Evolutionary conservation across 2,329 filamentous ascomycete species (phyloP).

Genomic region (Venturia nashicola): DNA sequence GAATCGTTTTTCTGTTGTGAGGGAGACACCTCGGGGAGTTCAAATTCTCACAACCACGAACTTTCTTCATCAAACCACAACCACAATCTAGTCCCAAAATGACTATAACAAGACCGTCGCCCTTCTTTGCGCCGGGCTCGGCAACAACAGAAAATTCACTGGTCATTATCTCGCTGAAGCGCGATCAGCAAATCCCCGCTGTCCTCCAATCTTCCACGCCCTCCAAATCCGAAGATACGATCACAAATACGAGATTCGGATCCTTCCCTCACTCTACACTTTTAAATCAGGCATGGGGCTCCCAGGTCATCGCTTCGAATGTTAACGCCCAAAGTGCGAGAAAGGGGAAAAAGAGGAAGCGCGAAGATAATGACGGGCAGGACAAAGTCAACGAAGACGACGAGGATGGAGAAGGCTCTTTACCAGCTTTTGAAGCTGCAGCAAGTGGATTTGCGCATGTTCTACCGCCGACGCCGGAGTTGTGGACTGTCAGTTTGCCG

Average conservation of each 20-base stretch:
- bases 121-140: slow-evolving; percentile 63
- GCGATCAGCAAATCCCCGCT: slow-evolving; percentile 71
- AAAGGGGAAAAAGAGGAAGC: slow-evolving; percentile 34
- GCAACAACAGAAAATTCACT: slow-evolving; percentile 53
- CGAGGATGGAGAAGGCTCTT: slow-evolving; percentile 21
- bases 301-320: slow-evolving; percentile 76
- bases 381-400: slow-evolving; percentile 16
- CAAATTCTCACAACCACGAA: no score
- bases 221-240: slow-evolving; percentile 27
- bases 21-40: no score
- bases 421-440: slow-evolving; percentile 8
- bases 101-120: slow-evolving; percentile 36
- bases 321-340: slow-evolving; percentile 71
- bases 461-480: slow-evolving; percentile 65
- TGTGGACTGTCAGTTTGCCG: slow-evolving; percentile 69
- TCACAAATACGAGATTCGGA: slow-evolving; percentile 84
- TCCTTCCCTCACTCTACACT: slow-evolving; percentile 47
- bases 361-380: slow-evolving; percentile 26
- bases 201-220: slow-evolving; percentile 32
- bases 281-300: slow-evolving; percentile 73
- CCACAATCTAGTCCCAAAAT: neutral
- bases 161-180: slow-evolving; percentile 76
- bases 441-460: slow-evolving; percentile 60
- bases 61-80: no score
- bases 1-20: no score